Base-by-base conservation (phyloP, 305 asterid species). In the Caryopteris hybrid region DNA sequence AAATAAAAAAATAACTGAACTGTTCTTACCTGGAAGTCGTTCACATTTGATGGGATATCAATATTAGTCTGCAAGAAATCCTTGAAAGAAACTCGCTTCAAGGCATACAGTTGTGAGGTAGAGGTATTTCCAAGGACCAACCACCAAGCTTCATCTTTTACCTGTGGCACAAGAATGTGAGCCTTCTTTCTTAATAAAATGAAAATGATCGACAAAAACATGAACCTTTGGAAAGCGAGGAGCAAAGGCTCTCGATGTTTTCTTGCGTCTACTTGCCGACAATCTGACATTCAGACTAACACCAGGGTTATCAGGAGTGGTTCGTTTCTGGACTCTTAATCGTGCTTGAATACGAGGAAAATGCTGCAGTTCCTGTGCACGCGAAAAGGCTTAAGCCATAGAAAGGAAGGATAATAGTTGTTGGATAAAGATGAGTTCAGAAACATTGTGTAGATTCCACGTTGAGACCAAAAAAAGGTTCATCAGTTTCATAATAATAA, bases 91-190 rank as follows among this genome's bases (percentile, higher is more conserved):
- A 90, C 86, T 78, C 99, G 84, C 84, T 88, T 93, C 78, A 90
- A 46, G 18, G 96, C 86, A 77, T 77, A 61, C 5, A 93, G 90
- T 68, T 93, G 95, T 64, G 89, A 79, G 54, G 86, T 76, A 31
- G 92, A 66, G 64, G 86, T 82, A 74, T 85, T 90, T 70, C 91
- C 91, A 48, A 93, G 88, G 73, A 93, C 80, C 83, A 90, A 78
- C 99, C 99, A 90, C 99, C 99, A 93, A 17, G 96, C 96, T 80
- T 93, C 99, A 55, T 90, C 90, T 90, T 93, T 93, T 53, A 87
- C 82, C 99, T 93, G 89, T 56, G 61, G 64, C 41, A 50, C 33
- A 39, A 45, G 59, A 46, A 13, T 59, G 54, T 82, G 63, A 74
- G 70, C 69, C 27, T 60, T 72, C 36, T 61, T 63, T 38, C 61